Percentiles rank a stretch among this genome's conserved stretches.
These are phyloP conservation scores for Clonostachys sp. DNA, from an alignment of 2,329 filamentous ascomycete genomes.

Conservation along the genomic window DNA sequence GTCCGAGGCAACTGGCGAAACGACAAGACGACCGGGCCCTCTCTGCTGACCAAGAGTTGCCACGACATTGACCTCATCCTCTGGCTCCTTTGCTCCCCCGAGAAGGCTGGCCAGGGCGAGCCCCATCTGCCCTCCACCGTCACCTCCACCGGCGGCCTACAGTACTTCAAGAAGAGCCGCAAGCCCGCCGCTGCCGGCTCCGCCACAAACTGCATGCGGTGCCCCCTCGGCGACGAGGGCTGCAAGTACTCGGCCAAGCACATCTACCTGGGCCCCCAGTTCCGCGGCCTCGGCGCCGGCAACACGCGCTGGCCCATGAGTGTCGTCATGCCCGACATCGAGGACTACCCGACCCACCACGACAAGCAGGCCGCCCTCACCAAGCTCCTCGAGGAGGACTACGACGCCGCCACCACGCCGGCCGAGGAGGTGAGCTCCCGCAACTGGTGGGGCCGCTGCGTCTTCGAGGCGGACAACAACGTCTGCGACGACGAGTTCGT, in stretches of 20 bases:
- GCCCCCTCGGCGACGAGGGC: conserved; percentile 56
- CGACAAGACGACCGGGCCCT: conserved; percentile 70
- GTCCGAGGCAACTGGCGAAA: conserved; percentile 94
- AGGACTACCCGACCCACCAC: conserved; percentile 58
- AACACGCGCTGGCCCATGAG: conserved; percentile 78
- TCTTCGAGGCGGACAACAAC: conserved; percentile 89
- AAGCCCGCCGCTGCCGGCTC: conserved; percentile 72
- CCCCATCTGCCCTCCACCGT: conserved; percentile 73
- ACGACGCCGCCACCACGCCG: conserved; percentile 38
- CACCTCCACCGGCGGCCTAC: conserved; percentile 71
- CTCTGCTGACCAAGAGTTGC: conserved; percentile 89
- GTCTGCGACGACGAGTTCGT: conserved; percentile 93
- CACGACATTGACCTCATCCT: conserved; percentile 92
- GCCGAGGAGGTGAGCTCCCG: conserved; percentile 39
- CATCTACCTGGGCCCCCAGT: conserved; percentile 68
- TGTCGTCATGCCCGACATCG: conserved; percentile 89
- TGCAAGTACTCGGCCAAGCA: conserved; percentile 85
- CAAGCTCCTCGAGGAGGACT: conserved; percentile 44
- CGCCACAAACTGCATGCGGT: conserved; percentile 85
- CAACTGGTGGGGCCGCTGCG: conserved; percentile 90
- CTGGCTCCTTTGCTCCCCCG: conserved; percentile 81
- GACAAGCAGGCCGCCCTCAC: conserved; percentile 33
- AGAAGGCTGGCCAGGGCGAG: conserved; percentile 30
- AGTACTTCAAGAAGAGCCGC: conserved; percentile 69
- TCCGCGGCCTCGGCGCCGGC: conserved; percentile 53